These are phyloP conservation scores for Nicotiana benthamiana DNA, from an alignment of 257 asterid species.

Conservation along the genomic window DNA sequence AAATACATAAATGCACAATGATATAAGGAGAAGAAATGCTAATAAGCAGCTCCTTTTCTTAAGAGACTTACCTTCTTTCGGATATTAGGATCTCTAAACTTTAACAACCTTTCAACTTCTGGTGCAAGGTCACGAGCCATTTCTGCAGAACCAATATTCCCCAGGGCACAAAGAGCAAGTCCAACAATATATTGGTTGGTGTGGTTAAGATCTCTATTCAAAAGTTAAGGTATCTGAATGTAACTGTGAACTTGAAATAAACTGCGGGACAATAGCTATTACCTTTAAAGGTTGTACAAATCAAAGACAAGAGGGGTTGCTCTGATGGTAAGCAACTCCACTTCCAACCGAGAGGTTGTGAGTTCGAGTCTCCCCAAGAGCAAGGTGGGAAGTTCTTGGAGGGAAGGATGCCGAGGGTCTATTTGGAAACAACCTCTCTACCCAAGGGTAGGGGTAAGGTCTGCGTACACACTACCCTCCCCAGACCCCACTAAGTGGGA, in stretches of 20 bases:
- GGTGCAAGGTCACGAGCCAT: constrained; percentile 99
- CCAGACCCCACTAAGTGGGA: too few species aligned
- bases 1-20: not conserved
- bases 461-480: too few species aligned
- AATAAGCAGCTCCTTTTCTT: not conserved
- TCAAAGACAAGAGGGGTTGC: too few species aligned
- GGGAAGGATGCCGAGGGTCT: too few species aligned
- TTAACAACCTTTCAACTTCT: constrained; percentile 90
- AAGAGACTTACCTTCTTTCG: constrained; percentile 74
- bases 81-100: constrained; percentile 93
- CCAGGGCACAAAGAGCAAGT: constrained; percentile 98
- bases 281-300: not conserved
- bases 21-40: not conserved
- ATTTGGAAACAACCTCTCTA: too few species aligned
- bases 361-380: too few species aligned
- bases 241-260: constrained; percentile 14
- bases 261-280: constrained; percentile 13
- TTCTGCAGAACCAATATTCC: constrained; percentile 96
- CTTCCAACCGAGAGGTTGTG: too few species aligned
- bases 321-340: too few species aligned
- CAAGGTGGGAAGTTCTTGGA: too few species aligned
- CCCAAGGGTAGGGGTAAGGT: too few species aligned
- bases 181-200: constrained; percentile 95
- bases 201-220: constrained; percentile 87
- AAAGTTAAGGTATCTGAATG: constrained; percentile 40